These are phyloP conservation scores for Phialophora verrucosa DNA, from an alignment of 2,329 filamentous ascomycete species.

Conservation along the genomic window DNA sequence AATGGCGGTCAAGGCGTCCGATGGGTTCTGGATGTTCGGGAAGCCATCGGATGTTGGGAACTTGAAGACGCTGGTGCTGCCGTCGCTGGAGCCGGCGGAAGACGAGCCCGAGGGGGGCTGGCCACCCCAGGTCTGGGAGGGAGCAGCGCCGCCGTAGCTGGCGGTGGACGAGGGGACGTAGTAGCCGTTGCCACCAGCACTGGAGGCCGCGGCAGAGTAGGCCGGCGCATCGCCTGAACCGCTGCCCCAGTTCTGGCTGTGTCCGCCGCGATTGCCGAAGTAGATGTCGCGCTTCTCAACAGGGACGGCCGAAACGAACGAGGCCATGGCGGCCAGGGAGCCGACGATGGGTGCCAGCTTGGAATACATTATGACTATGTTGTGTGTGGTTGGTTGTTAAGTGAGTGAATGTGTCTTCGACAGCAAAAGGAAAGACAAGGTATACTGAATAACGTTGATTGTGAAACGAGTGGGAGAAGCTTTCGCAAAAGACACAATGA, in stretches of 20 bases:
- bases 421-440: slow-evolving; percentile 14
- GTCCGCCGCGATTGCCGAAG: slow-evolving; percentile 19
- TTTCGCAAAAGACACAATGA: slow-evolving; percentile 9
- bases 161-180: slow-evolving; percentile 10
- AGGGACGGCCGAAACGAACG: slow-evolving; percentile 31
- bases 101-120: slow-evolving; percentile 7
- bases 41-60: slow-evolving; percentile 57
- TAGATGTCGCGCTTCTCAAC: slow-evolving; percentile 27
- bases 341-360: slow-evolving; percentile 26
- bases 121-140: slow-evolving; percentile 3
- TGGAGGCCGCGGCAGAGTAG: slow-evolving; percentile 5
- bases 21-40: slow-evolving; percentile 61
- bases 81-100: slow-evolving; percentile 8
- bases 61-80: slow-evolving; percentile 31
- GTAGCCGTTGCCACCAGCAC: slow-evolving; percentile 22
- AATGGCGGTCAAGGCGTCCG: slow-evolving; percentile 57
- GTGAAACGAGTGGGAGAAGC: slow-evolving; percentile 15
- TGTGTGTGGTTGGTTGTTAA: slow-evolving; percentile 4
- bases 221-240: slow-evolving; percentile 1
- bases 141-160: background rate
- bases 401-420: slow-evolving; percentile 29
- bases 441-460: background rate
- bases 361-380: slow-evolving; percentile 30
- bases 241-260: slow-evolving; percentile 11
- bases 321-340: slow-evolving; percentile 31